Evolutionary conservation across 441 rosid genomes (phyloP), one percentile per base, ranked within the genome.

Genomic region (Hypseocharis bilobata): DNA sequence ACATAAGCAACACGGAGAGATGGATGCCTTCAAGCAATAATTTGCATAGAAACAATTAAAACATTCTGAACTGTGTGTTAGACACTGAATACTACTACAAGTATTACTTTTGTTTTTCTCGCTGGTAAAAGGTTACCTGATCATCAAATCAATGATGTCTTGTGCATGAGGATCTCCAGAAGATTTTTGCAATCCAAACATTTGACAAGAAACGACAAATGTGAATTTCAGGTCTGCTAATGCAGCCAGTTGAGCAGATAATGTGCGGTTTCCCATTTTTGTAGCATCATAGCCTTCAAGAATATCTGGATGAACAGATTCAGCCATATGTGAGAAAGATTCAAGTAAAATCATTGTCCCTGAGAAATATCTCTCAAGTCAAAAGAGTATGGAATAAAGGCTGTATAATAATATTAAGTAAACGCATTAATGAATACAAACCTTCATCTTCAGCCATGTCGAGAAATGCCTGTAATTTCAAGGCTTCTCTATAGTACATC

Each of bases 1-100:
- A 91, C 88, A 76, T 93, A 91, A 74, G 99, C 97, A 73, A 93
- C 91, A 64, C 97, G 99, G 11, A 93, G 83, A 63, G 97, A 83
- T 62, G 99, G 86, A 63, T 91, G 83, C 88, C 99, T 93, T 78
- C 74, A 70, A 36, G 57, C 56, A 80, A 60, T 14, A 73, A 34
- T 55, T 61, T 56, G 56, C 61, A 58, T 52, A 47, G 72, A 6
- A 14, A 73, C 62, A 65, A 36, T 65, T 65, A 74, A 62, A 63
- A 69, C 55, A 68, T 25, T 61, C 49, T 14, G 36, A 55, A 69
- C 10, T 54, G 36, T 25, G 22, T 60, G 20, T 29, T 52, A 52
- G 54, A 61, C 52, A 17, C n/a, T 26, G 13, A 13, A 26, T 62
- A 20, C 69, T 68, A 32, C 2, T 40, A 14, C 11, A 0, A 4